Conservation (phyloP, 805 yeast genomes). For the Teunomyces tritomae region DNA sequence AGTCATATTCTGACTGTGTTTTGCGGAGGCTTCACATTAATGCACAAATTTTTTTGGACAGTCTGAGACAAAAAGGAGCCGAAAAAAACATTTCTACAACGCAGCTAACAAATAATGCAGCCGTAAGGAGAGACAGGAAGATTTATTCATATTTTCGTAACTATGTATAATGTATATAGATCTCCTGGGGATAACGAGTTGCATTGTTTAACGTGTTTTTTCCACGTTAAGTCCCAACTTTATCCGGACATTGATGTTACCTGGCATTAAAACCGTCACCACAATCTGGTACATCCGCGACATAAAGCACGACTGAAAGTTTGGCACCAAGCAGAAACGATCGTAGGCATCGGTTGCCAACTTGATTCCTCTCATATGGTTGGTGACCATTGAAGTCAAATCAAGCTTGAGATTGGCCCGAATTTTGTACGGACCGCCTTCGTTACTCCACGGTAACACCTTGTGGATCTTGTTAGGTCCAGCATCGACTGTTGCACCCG, state of each 20-base stretch:
- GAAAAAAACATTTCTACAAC: too few relatives aligned
- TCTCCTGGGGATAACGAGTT: too few relatives aligned
- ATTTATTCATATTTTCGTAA: too few relatives aligned
- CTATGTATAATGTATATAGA: too few relatives aligned
- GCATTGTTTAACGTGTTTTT: not conserved
- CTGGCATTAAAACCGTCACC: conserved; percentile 11
- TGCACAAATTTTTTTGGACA: too few relatives aligned
- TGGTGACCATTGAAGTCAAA: conserved; percentile 10
- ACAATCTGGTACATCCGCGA: conserved; percentile 32
- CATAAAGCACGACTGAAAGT: conserved; percentile 35
- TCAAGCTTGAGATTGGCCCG: conserved; percentile 10
- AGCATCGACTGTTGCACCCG: conserved; percentile 4
- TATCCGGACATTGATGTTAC: conserved; percentile 1
- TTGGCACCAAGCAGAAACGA: conserved; percentile 33
- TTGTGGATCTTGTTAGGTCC: conserved; percentile 5
- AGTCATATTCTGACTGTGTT: too few relatives aligned
- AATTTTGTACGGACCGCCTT: not conserved
- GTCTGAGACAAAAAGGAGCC: too few relatives aligned
- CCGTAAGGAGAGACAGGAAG: too few relatives aligned
- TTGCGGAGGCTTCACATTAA: too few relatives aligned
- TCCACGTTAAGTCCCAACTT: conserved; percentile 1
- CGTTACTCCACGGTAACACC: conserved; percentile 10
- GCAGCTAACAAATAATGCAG: too few relatives aligned
- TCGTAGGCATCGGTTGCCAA: conserved; percentile 15
- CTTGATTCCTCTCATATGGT: conserved; percentile 9